Evolutionary conservation across 345 rosid species (phyloP).

Genomic region (Hevea brasiliensis): DNA sequence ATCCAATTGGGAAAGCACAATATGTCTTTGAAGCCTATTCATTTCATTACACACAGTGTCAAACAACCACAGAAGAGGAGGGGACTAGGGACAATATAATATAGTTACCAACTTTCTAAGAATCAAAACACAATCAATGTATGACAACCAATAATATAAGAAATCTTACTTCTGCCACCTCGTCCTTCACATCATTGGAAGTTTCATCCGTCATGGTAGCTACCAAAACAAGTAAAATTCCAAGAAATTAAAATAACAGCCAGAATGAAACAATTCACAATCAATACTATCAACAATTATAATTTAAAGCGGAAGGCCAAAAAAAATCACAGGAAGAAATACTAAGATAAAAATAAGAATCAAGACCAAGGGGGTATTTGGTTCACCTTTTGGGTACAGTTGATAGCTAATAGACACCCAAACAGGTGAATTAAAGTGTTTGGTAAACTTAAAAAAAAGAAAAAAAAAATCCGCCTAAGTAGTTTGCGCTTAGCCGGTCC

Average conservation of each 20-base stretch:
- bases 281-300: too few relatives aligned
- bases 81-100: neutral
- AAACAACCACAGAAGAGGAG: neutral
- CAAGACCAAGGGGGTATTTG: too few relatives aligned
- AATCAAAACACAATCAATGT: neutral
- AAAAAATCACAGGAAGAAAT: too few relatives aligned
- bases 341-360: too few relatives aligned
- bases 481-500: too few relatives aligned
- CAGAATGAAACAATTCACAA: too few relatives aligned
- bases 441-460: too few relatives aligned
- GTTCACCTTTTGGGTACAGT: too few relatives aligned
- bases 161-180: constrained; percentile 49
- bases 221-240: neutral
- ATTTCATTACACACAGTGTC: neutral
- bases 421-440: too few relatives aligned
- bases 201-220: constrained; percentile 54
- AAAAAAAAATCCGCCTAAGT: too few relatives aligned
- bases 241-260: neutral
- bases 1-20: neutral
- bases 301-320: neutral
- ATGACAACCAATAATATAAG: neutral
- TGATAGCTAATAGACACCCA: too few relatives aligned
- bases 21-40: neutral
- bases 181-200: constrained; percentile 46
- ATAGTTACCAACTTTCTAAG: neutral